Base-by-base conservation (phyloP, 2,329 filamentous ascomycete species). In the Pseudopithomyces chartarum region DNA sequence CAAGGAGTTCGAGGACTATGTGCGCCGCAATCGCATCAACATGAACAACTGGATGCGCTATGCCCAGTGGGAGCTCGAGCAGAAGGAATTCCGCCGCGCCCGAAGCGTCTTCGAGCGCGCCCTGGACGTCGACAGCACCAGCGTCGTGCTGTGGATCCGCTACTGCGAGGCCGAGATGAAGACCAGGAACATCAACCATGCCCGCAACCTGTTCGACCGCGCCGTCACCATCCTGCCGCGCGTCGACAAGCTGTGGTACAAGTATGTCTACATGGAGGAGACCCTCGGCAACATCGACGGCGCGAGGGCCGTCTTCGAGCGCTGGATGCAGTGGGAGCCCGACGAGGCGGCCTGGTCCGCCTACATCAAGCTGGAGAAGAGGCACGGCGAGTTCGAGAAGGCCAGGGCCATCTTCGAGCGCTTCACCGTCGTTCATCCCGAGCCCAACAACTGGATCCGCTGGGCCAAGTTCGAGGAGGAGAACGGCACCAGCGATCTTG, bases 11-110 rank as follows among this genome's bases (percentile, higher is more conserved):
- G 95, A 99, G 79, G 91, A 97, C 81, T 98, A 98, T 88, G 91
- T 98, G 58, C 89, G 92, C 62, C 90, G 95, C 62, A 98, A 98
- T 74, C 82, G 94, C 71, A 85, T 97, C 74, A 97, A 96, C 73
- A 92, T 98, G 84, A 96, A 96, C 82, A 98, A 98, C 78, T 99
- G 95, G 95, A 92, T 95, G 84, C 90, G 93, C 71, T 99, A 99
- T 82, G 94, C 95, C 54, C 87, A 91, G 67, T 99, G 93, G 91
- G 95, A 99, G 80, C 84, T 98, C 58, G 94, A 99, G 75, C 95
- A 99, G 79, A 98, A 98, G 78, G 95, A 99, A 80, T 97, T 91
- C 77, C 88, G 90, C 7, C 90, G 95, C 54, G 95, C 95, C 29
- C 85, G 95, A 40, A 96, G 90, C 49, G 88, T 99, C 70, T 99